phyloP scores from a whole-genome alignment of 1,139 yeast species.

The Debaryomycetaceae sp. region DNA sequence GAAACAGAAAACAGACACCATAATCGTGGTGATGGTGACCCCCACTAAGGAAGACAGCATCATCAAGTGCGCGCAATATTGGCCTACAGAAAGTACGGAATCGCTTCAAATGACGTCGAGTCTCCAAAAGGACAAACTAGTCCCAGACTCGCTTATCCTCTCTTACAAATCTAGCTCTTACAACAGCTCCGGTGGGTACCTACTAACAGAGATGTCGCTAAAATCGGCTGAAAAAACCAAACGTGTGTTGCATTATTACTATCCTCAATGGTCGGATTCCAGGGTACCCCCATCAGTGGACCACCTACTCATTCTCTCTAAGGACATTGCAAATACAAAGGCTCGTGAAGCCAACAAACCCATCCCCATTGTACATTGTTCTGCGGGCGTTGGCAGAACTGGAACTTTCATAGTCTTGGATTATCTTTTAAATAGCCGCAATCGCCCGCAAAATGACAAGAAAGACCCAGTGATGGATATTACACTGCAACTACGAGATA shows the following conservation, averaged over 20 bases:
- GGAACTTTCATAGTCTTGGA: slow-evolving; percentile 77
- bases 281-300: slow-evolving; percentile 42
- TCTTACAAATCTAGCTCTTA: slow-evolving; percentile 16
- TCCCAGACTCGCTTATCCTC: slow-evolving; percentile 19
- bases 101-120: slow-evolving; percentile 18
- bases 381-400: slow-evolving; percentile 84
- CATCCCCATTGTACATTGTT: slow-evolving; percentile 62
- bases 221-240: slow-evolving; percentile 22
- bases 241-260: slow-evolving; percentile 50
- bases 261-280: slow-evolving; percentile 58
- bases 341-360: slow-evolving; percentile 10
- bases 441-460: background rate
- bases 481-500: slow-evolving; percentile 46
- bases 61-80: slow-evolving; percentile 71
- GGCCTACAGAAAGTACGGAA: slow-evolving; percentile 47
- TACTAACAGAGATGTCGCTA: slow-evolving; percentile 28
- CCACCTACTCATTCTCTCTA: slow-evolving; percentile 34
- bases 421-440: slow-evolving; percentile 25
- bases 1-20: slow-evolving; percentile 30
- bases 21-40: slow-evolving; percentile 83
- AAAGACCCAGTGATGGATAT: slow-evolving; percentile 28
- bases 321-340: slow-evolving; percentile 17
- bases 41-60: slow-evolving; percentile 61
- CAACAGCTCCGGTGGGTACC: slow-evolving; percentile 21
- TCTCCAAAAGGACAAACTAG: slow-evolving; percentile 23